Evolutionary conservation across 1,284 basidiomycete genomes (phyloP).

Genomic region (Ustilago curta): DNA sequence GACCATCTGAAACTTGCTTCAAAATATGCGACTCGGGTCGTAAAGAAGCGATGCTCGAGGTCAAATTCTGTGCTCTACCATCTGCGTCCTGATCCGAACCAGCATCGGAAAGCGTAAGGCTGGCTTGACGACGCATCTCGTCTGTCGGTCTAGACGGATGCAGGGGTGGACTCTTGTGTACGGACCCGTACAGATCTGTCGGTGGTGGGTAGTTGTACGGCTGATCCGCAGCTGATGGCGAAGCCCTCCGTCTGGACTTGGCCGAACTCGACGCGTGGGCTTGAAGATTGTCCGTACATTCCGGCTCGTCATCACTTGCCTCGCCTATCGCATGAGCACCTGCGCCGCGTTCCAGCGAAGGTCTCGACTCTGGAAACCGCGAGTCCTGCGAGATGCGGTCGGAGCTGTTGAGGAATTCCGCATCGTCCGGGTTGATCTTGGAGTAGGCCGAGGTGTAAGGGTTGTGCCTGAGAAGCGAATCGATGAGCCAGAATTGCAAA

Average conservation of each 20-base stretch:
- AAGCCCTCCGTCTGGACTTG: slow-evolving; percentile 22
- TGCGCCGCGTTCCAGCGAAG: slow-evolving; percentile 5
- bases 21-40: slow-evolving; percentile 35
- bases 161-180: slow-evolving; percentile 28
- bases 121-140: slow-evolving; percentile 41
- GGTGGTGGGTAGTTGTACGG: slow-evolving; percentile 39
- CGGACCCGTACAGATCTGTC: slow-evolving; percentile 28
- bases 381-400: slow-evolving; percentile 38
- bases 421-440: slow-evolving; percentile 44
- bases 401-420: slow-evolving; percentile 34
- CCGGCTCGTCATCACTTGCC: slow-evolving; percentile 24
- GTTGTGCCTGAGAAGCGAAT: slow-evolving; percentile 64
- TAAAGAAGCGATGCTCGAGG: slow-evolving; percentile 19
- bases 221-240: slow-evolving; percentile 22
- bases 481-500: slow-evolving; percentile 68
- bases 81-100: slow-evolving; percentile 23
- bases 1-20: slow-evolving; percentile 22
- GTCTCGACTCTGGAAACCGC: slow-evolving; percentile 19
- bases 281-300: slow-evolving; percentile 14
- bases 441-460: slow-evolving; percentile 56
- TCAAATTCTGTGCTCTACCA: slow-evolving; percentile 9
- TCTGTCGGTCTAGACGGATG: slow-evolving; percentile 18
- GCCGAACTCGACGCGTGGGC: slow-evolving; percentile 17
- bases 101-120: slow-evolving; percentile 30
- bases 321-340: slow-evolving; percentile 23